A percentile compares a stretch with the other conserved stretches of the same genome.
phyloP scores from a whole-genome alignment of 148 eudicot species.

The Amaranthus cruentus region DNA sequence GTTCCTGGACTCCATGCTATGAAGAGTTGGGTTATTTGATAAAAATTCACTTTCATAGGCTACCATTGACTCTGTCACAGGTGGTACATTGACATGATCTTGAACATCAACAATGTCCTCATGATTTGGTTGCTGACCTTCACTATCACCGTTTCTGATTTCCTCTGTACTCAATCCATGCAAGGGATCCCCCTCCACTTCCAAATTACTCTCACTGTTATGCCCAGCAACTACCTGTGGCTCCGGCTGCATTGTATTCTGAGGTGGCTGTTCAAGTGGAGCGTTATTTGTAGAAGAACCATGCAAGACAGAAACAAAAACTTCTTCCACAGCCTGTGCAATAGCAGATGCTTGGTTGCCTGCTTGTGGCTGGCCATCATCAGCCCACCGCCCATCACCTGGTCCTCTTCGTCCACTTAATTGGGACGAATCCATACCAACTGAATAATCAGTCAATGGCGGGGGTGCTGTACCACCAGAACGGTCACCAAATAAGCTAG shows the following conservation, averaged over 20 bases:
- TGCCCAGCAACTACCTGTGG: constrained; percentile 31
- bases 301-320: constrained; percentile 56
- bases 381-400: constrained; percentile 98
- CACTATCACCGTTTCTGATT: constrained; percentile 34
- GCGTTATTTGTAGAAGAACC: constrained; percentile 34
- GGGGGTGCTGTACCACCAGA: constrained; percentile 62
- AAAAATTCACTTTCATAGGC: constrained; percentile 33
- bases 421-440: constrained; percentile 82
- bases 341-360: constrained; percentile 75
- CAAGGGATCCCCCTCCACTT: constrained; percentile 26
- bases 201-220: constrained; percentile 31
- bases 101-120: constrained; percentile 28
- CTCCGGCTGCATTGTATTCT: constrained; percentile 31
- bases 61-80: constrained; percentile 30
- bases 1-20: constrained; percentile 57
- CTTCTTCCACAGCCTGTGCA: constrained; percentile 83
- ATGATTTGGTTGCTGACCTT: constrained; percentile 26
- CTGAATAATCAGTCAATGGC: constrained; percentile 66
- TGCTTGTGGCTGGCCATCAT: constrained; percentile 97
- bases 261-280: constrained; percentile 38
- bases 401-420: constrained; percentile 75
- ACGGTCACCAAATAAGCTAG: constrained; percentile 68
- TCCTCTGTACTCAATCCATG: constrained; percentile 38
- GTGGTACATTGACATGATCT: constrained; percentile 26
- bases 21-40: constrained; percentile 28